A percentile compares a stretch with the other conserved stretches of the same genome.
Evolutionary conservation across 2,329 filamentous ascomycete genomes (phyloP).

Genomic region (Colletotrichum sp.): DNA sequence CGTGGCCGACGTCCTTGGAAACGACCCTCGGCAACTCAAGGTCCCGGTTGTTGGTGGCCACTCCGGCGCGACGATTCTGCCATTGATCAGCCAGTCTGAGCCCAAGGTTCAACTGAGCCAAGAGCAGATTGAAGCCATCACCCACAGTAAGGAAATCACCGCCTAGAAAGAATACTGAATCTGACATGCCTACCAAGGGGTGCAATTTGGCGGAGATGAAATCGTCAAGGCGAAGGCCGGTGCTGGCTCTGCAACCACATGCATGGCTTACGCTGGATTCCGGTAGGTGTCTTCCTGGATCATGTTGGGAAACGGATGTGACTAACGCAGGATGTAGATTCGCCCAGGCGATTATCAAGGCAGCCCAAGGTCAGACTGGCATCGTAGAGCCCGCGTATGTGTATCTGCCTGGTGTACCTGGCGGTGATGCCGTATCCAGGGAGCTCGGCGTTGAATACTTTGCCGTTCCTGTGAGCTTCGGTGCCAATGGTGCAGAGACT

Average conservation of each 20-base stretch:
- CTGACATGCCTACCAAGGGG: slow-evolving; percentile 39
- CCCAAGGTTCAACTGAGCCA: slow-evolving; percentile 66
- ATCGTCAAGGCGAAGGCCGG: slow-evolving; percentile 88
- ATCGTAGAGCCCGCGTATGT: slow-evolving; percentile 63
- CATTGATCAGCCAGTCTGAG: slow-evolving; percentile 74
- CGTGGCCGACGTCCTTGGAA: slow-evolving; percentile 61
- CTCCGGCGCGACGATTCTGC: slow-evolving; percentile 80
- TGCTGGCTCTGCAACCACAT: slow-evolving; percentile 82
- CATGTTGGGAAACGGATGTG: background rate
- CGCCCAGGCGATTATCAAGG: slow-evolving; percentile 75
- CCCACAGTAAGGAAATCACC: slow-evolving; percentile 48
- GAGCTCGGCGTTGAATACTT: slow-evolving; percentile 70
- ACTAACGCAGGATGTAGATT: slow-evolving; percentile 5
- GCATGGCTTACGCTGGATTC: slow-evolving; percentile 74
- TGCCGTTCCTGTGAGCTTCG: slow-evolving; percentile 3
- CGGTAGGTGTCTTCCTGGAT: slow-evolving; percentile 12
- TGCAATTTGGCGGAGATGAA: slow-evolving; percentile 83
- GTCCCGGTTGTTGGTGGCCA: slow-evolving; percentile 79
- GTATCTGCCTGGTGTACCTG: slow-evolving; percentile 74
- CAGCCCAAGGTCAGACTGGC: slow-evolving; percentile 73
- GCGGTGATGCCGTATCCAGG: slow-evolving; percentile 61
- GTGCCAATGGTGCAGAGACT: background rate
- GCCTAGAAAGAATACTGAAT: rapidly evolving
- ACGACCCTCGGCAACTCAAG: slow-evolving; percentile 70
- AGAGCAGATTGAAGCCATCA: slow-evolving; percentile 54